Conservation (phyloP, 371 early-diverging fungal genomes). For the Batrachochytrium dendrobatidis region DNA sequence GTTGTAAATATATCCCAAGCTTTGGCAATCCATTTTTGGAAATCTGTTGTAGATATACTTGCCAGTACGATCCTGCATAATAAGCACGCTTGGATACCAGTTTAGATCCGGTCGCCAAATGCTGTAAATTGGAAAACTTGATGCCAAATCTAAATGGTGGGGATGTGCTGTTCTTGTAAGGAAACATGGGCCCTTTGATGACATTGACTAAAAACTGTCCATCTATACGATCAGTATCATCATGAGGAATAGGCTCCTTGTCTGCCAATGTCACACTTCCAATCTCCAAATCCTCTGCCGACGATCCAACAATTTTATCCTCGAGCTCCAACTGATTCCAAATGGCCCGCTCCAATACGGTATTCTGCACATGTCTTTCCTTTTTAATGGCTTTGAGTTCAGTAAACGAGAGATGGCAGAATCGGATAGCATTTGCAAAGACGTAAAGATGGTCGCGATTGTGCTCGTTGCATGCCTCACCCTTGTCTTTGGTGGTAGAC, state of each 20-base stretch:
- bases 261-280: too few species aligned
- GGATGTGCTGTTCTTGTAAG: conserved; percentile 15
- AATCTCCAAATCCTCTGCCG: too few species aligned
- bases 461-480: too few species aligned
- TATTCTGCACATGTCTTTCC: too few species aligned
- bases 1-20: conserved; percentile 28
- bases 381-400: too few species aligned
- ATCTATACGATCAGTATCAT: conserved; percentile 32
- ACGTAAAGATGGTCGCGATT: too few species aligned
- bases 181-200: conserved; percentile 10
- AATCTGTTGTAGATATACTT: conserved; percentile 24
- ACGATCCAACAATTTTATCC: too few species aligned
- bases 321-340: too few species aligned
- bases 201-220: conserved; percentile 9
- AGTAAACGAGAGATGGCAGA: too few species aligned
- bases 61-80: conserved; percentile 34
- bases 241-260: conserved; percentile 12
- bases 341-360: too few species aligned
- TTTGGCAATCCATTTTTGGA: conserved; percentile 12
- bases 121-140: conserved; percentile 23
- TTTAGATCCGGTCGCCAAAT: conserved; percentile 15
- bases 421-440: too few species aligned
- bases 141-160: conserved; percentile 26
- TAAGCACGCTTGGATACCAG: conserved; percentile 7
- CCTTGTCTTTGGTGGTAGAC: too few species aligned